Evolutionary conservation across 192 early-diverging fungal genomes (phyloP).

Genomic region (Mortierella antarctica): DNA sequence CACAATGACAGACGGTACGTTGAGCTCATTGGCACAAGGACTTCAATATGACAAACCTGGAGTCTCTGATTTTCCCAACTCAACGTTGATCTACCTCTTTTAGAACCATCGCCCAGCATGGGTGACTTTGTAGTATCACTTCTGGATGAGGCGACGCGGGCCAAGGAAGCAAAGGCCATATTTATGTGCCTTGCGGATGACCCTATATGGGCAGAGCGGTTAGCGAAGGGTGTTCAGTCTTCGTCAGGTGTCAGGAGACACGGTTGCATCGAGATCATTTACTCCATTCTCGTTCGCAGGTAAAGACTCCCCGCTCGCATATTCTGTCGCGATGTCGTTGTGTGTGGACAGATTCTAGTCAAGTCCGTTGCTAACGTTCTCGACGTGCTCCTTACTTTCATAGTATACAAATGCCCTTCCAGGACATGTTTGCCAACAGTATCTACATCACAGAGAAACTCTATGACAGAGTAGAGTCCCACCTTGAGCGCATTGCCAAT

Average conservation of each 20-base stretch:
- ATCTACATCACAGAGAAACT: slow-evolving; percentile 25
- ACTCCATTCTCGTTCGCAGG: slow-evolving; percentile 51
- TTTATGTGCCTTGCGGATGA: slow-evolving; percentile 40
- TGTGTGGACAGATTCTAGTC: background rate
- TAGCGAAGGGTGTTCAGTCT: slow-evolving; percentile 31
- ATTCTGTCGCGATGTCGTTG: background rate
- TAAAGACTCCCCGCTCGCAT: slow-evolving; percentile 1
- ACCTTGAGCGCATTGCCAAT: slow-evolving; percentile 31
- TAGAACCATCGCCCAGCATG: slow-evolving; percentile 21
- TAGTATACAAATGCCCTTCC: slow-evolving; percentile 48
- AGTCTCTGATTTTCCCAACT: background rate
- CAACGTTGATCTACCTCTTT: no score
- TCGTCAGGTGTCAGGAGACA: slow-evolving; percentile 7
- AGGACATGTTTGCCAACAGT: slow-evolving; percentile 45
- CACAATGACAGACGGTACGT: slow-evolving; percentile 29
- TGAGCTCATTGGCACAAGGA: background rate
- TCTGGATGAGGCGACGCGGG: slow-evolving; percentile 32
- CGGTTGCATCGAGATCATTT: slow-evolving; percentile 48
- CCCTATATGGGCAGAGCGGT: slow-evolving; percentile 50
- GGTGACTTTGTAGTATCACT: slow-evolving; percentile 40
- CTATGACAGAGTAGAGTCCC: slow-evolving; percentile 31
- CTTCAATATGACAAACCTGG: background rate
- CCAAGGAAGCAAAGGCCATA: slow-evolving; percentile 39
- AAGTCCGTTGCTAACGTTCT: background rate
- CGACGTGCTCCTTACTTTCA: background rate